Evolutionary conservation across 192 early-diverging fungal genomes (phyloP), one percentile per base, ranked within the genome.

Genomic region (Geosiphon pyriformis): DNA sequence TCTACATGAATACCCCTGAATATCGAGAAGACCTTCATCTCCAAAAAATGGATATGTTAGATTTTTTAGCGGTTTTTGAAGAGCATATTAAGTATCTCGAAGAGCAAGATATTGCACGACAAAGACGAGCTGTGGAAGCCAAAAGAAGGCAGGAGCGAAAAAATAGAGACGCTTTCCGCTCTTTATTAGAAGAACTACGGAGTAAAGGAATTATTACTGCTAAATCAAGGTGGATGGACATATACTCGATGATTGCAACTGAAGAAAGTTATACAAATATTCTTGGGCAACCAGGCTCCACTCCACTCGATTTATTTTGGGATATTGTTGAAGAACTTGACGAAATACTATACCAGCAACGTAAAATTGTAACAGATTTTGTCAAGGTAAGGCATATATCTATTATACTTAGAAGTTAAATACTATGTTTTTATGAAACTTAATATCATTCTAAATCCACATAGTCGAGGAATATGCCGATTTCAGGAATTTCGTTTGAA

Each of bases 301-400:
- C 85, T 6, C 94, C 96, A 0, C 70, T 94, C 32, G 96, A 98
- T 49, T 66, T 98, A 32, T 98, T 96, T 72, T 96, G 94, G 91
- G 96, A 98, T 72, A 63, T 87, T 3, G 71, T 95, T 12, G 86
- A 92, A 61, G 83, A 89, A 25, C 73, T 97, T 2, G 88, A 92
- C 20, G 92, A 96, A 30, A 72, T 79, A 15, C 78, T 87, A 17
- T 83, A 90, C 67, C 75, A 83, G 33, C 80, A 90, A 33, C 79
- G 88, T 20, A 88, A 87, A 65, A 75, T 73, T 22, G 73, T 94
- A 1, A 81, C 87, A 31, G 88, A 89, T 27, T 30, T 80, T 26
- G 58, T 93, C 26, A 83, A 82, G 76, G 82, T 80, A 73, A n/a
- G n/a, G n/a, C n/a, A n/a, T n/a, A n/a, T n/a, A n/a, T n/a, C n/a